Percentiles rank a stretch among this genome's conserved stretches.
Evolutionary conservation across 1,284 basidiomycete species (phyloP).

Genomic region (Sporisorium graminicola): DNA sequence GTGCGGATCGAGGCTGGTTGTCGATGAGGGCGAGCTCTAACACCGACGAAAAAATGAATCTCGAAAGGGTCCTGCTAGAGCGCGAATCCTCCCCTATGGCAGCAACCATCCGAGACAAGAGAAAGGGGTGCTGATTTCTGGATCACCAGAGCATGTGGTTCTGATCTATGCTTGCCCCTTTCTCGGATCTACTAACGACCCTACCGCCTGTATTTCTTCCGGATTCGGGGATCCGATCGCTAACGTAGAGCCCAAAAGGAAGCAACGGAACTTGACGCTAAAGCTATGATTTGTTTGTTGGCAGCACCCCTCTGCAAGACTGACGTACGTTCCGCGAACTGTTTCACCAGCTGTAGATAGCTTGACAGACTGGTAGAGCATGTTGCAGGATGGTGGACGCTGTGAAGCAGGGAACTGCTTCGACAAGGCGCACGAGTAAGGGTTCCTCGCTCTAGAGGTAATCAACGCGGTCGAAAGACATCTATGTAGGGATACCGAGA

Average conservation of each 20-base stretch:
- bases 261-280: background rate
- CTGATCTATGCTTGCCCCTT: background rate
- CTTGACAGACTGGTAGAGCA: background rate
- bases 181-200: background rate
- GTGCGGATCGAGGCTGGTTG: background rate
- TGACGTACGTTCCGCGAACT: background rate
- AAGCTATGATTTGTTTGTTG: constrained; percentile 1
- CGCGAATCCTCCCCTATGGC: background rate
- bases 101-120: constrained; percentile 16
- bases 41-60: background rate
- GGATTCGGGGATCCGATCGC: background rate
- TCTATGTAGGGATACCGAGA: background rate
- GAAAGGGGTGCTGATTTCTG: constrained; percentile 6
- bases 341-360: background rate
- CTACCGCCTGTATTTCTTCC: background rate
- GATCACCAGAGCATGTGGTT: background rate
- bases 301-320: background rate
- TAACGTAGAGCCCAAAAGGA: background rate
- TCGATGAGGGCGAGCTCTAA: background rate
- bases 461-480: constrained; percentile 2
- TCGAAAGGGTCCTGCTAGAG: constrained; percentile 5
- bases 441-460: background rate
- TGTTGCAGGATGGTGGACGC: background rate
- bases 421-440: constrained; percentile 18
- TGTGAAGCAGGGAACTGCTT: background rate